Evolutionary conservation across 441 rosid species (phyloP), one percentile per base, ranked within the genome.

Genomic region (Eruca vesicaria): DNA sequence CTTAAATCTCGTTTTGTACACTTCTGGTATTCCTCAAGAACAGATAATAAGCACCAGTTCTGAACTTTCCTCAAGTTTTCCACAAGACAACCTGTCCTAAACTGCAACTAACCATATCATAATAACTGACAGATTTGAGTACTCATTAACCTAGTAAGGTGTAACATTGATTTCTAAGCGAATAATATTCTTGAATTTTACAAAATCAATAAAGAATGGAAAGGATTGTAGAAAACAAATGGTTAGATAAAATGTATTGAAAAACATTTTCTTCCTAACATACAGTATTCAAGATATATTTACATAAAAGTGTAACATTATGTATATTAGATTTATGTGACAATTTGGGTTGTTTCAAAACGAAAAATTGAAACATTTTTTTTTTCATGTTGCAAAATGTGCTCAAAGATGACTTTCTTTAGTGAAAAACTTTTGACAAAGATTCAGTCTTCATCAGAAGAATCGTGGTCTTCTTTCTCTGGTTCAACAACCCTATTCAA

Each of bases 51-150:
- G n/a, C n/a, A n/a, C n/a, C n/a, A n/a, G n/a, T n/a, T n/a, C n/a
- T n/a, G n/a, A n/a, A n/a, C n/a, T n/a, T n/a, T n/a, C n/a, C n/a
- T n/a, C n/a, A n/a, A n/a, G n/a, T n/a, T n/a, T n/a, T n/a, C n/a
- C 28, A 90, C 97, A n/a, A 93, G 89, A 73, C 92, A 86, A 74
- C 99, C 96, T 0, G 97, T 95, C 50, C 97, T 86, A 76, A 91
- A 97, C 98, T 94, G 97, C 82, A 85, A 3, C 14, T 4, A 69
- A 9, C 6, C 68, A n/a, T n/a, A 76, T 45, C 52, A 15, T 18
- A 45, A 45, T 45, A 15, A 45, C 0, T 45, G 8, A 15, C 3
- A 45, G 9, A 45, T 45, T 15, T 2, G n/a, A 45, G 19, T 15
- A 2, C 52, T 45, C 15, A 45, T 43, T n/a, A n/a, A 36, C 52